Base-by-base conservation (phyloP, 1,284 basidiomycete genomes). In the Pseudozyma tsukubaensis region DNA sequence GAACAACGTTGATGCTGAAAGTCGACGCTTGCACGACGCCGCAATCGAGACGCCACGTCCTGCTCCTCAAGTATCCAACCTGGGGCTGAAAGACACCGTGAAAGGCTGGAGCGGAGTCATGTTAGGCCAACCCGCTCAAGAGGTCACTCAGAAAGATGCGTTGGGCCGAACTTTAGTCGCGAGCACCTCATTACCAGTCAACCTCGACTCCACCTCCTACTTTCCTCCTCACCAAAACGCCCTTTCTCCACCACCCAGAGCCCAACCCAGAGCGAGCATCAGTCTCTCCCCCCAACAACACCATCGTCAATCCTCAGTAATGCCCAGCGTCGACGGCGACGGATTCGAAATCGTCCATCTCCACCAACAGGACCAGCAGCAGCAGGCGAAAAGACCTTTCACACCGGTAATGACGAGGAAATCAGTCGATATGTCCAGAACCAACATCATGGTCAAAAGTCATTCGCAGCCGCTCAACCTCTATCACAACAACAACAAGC, bases 371-470 rank as follows among this genome's bases (percentile, higher is more conserved):
- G 9, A 9, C n/a, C 19, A 47, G 9, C 32, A n/a, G n/a, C 21
- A 35, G 14, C 50, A 52, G 14, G 35, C 36, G 9, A 39, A 44
- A 3, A 52, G 69, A 44, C 69, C 69, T 0, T 45, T 50, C 13
- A 67, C 69, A 1, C 63, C 69, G 4, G 63, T 72, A 12, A 42
- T 67, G 43, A 52, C 51, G 39, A 32, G 69, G 3, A 63, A 67
- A 32, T 57, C 50, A 12, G 50, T 59, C 53, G 61, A 71, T 21
- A 48, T 50, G 56, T 48, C 49, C 0, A 32, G 68, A 5, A 37
- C 48, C 6, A 24, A 56, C 11, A 64, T 59, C 16, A 71, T 71
- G 68, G 54, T 61, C 3, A 35, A 50, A 21, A 60, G 61, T 14
- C 61, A 64, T 50, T 58, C 55, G 21, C 65, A 68, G 39, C 58